A percentile compares a stretch with the other conserved stretches of the same genome.
phyloP scores from a whole-genome alignment of 345 rosid genomes.

The Ceriops decandra region DNA sequence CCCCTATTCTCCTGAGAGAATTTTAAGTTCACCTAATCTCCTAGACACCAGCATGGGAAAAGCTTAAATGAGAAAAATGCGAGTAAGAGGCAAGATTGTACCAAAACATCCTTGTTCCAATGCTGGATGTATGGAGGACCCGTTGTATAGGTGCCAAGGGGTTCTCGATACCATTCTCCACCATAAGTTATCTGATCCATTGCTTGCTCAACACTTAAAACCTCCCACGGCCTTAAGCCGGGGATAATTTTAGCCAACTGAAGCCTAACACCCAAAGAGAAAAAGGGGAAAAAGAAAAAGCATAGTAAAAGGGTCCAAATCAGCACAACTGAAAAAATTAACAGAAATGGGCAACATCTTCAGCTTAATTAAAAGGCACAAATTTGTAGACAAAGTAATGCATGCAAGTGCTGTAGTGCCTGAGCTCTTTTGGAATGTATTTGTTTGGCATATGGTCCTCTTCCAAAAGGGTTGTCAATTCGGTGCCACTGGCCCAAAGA shows the following conservation, averaged over 20 bases:
- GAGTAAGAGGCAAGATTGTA: constrained; percentile 13
- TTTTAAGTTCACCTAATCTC: not conserved
- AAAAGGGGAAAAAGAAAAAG: not conserved
- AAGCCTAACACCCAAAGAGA: constrained; percentile 38
- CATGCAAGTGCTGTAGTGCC: constrained; percentile 38
- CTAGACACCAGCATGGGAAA: not conserved
- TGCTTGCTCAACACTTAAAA: constrained; percentile 86
- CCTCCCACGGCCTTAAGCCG: constrained; percentile 97
- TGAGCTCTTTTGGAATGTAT: constrained; percentile 75
- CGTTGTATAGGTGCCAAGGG: constrained; percentile 66
- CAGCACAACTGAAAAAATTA: not conserved
- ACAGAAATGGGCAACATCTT: not conserved
- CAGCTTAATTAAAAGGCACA: not conserved
- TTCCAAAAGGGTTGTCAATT: constrained; percentile 66
- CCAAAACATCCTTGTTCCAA: constrained; percentile 64
- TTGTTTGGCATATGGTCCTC: constrained; percentile 92
- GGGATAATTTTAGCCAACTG: constrained; percentile 66
- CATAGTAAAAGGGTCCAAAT: not conserved
- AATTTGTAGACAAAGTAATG: constrained; percentile 4
- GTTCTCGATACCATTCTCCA: constrained; percentile 86
- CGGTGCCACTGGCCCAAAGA: constrained; percentile 97
- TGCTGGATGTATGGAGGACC: constrained; percentile 79
- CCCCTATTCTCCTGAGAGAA: too few relatives aligned
- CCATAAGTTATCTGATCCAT: constrained; percentile 83
- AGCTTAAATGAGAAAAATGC: not conserved